Evolutionary conservation across 1,139 yeast species (phyloP).

Genomic region (Pneumocystis oryctolagi): DNA sequence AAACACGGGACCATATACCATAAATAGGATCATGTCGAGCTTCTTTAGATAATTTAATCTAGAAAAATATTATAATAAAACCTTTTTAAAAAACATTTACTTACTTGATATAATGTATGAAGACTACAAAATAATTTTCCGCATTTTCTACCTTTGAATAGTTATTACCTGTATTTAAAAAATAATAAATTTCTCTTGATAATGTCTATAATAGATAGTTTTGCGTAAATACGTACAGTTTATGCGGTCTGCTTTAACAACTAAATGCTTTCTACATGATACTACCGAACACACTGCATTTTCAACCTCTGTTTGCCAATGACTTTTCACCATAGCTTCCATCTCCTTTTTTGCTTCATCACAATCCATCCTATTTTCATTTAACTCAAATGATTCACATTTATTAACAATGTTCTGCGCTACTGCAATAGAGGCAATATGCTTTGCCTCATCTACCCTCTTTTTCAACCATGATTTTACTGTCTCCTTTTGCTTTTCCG

Average conservation of each 20-base stretch:
- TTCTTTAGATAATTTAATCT: conserved; percentile 30
- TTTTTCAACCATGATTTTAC: background rate
- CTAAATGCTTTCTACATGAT: conserved; percentile 16
- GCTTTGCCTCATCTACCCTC: background rate
- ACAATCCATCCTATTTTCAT: conserved; percentile 6
- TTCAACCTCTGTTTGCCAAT: conserved; percentile 45
- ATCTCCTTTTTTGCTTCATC: conserved; percentile 6
- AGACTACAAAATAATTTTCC: conserved; percentile 54
- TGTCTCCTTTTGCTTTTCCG: background rate
- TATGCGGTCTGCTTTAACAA: background rate
- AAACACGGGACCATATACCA: conserved; percentile 61
- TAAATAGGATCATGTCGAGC: conserved; percentile 34
- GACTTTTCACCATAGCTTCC: conserved; percentile 35
- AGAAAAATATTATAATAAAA: background rate
- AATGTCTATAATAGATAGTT: background rate
- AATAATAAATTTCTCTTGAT: background rate
- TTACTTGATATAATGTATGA: conserved; percentile 39
- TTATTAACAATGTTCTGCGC: background rate
- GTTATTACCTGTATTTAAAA: conserved; percentile 18
- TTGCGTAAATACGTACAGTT: background rate
- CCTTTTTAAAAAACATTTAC: background rate
- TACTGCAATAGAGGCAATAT: background rate
- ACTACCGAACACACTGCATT: conserved; percentile 23
- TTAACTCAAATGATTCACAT: conserved; percentile 4
- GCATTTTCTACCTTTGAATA: conserved; percentile 35